These are phyloP conservation scores for Chytriomyces confervae DNA, from an alignment of 192 early-diverging fungal genomes.

Conservation along the genomic window DNA sequence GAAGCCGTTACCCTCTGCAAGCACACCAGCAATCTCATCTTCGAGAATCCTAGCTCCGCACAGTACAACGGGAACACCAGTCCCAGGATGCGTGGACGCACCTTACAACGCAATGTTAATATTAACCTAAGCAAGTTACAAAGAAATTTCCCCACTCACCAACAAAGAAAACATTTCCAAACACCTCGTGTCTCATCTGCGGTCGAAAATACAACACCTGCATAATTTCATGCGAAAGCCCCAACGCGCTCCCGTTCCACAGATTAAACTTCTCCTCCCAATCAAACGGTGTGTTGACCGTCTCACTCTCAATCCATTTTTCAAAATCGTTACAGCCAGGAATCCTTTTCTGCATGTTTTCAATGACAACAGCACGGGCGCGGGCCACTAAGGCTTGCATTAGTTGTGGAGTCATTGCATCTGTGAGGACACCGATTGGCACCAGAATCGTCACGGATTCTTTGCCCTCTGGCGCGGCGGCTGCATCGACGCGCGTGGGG, in stretches of 20 bases:
- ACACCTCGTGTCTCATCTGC: conserved; percentile 52
- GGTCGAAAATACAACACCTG: conserved; percentile 64
- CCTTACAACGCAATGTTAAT: conserved; percentile 34
- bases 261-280: conserved; percentile 65
- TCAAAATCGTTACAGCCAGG: conserved; percentile 47
- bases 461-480: conserved; percentile 52
- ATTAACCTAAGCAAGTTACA: not conserved
- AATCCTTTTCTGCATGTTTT: conserved; percentile 40
- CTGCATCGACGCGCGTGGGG: conserved; percentile 57
- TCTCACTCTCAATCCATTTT: conserved; percentile 52
- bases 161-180: conserved; percentile 65
- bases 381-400: conserved; percentile 33
- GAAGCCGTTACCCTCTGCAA: conserved; percentile 15
- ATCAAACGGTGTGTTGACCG: conserved; percentile 51
- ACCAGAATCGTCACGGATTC: conserved; percentile 60
- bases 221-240: conserved; percentile 56
- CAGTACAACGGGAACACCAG: conserved; percentile 66
- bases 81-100: conserved; percentile 66
- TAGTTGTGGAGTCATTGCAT: conserved; percentile 20
- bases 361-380: conserved; percentile 51
- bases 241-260: conserved; percentile 62
- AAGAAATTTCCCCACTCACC: conserved; percentile 25
- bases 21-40: conserved; percentile 41
- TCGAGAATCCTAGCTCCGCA: conserved; percentile 57
- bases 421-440: conserved; percentile 55